Conservation (phyloP, 1,139 yeast genomes). For the Torulaspora pretoriensis region DNA sequence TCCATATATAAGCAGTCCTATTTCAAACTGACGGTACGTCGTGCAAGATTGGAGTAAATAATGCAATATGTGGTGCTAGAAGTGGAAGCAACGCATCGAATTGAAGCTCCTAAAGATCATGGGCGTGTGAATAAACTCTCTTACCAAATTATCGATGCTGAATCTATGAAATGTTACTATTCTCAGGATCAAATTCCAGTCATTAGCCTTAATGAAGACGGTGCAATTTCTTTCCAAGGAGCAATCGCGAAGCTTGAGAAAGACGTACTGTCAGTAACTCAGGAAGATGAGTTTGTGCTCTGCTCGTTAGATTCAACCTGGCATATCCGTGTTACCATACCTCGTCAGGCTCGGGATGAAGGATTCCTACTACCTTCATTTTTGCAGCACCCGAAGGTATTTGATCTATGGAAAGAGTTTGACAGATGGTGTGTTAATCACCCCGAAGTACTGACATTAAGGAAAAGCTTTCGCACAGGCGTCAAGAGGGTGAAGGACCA, state of each 20-base stretch:
- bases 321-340: slow-evolving; percentile 71
- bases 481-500: slow-evolving; percentile 16
- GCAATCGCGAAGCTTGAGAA: slow-evolving; percentile 54
- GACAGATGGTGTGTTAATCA: slow-evolving; percentile 65
- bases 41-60: slow-evolving; percentile 3
- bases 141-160: slow-evolving; percentile 29
- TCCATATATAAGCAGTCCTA: not conserved
- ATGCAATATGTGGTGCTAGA: slow-evolving; percentile 35
- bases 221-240: slow-evolving; percentile 52
- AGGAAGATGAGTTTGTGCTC: slow-evolving; percentile 56
- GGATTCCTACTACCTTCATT: slow-evolving; percentile 67
- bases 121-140: slow-evolving; percentile 21
- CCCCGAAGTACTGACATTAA: slow-evolving; percentile 13
- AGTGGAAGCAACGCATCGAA: slow-evolving; percentile 25
- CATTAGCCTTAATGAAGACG: slow-evolving; percentile 11
- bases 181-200: slow-evolving; percentile 12
- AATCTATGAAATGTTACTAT: slow-evolving; percentile 16
- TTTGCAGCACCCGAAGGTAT: slow-evolving; percentile 69
- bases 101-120: slow-evolving; percentile 34
- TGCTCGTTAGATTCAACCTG: slow-evolving; percentile 60
- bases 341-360: slow-evolving; percentile 78
- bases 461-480: slow-evolving; percentile 9
- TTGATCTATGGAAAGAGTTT: slow-evolving; percentile 73
- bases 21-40: not conserved
- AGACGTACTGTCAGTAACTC: slow-evolving; percentile 33